Base-by-base conservation (phyloP, 2,329 filamentous ascomycete genomes). In the Aureobasidium melanogenum region DNA sequence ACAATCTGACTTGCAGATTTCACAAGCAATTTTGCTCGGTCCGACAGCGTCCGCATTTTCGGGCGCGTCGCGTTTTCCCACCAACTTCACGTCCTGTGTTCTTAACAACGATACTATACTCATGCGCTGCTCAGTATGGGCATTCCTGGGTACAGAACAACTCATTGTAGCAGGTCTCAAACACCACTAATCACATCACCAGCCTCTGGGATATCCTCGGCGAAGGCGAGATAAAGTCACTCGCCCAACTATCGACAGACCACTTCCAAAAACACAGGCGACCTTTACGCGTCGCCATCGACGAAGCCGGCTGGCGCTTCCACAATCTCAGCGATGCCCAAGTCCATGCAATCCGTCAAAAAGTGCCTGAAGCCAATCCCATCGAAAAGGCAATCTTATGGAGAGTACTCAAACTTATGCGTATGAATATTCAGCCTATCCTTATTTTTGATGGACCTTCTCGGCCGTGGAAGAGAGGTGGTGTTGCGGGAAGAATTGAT, bases 391-490 rank as follows among this genome's bases (percentile, higher is more conserved):
- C 65, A 3, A 75, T 77, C 50, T 69, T 78, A 34, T 74, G 69
- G 64, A 71, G 74, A 7, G 69, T 81, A 63, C 67, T 78, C 52
- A 73, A 76, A 5, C 73, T 83, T 1, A 71, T 81, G 28, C 74
- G 75, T 22, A 72, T 80, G 6, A 76, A 81, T 17, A 77, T 84
- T 6, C 75, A 81, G 43, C 72, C 80, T 1, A 65, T 83, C 7
- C 82, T 84, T 61, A 76, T 84, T 3, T 82, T 82, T 63, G 82
- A 84, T 61, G 81, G 82, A 0, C 72, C 78, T 10, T 74, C 76
- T 17, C 76, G 71, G 61, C 72, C 73, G 0, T 67, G 70, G 67
- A 75, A 78, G 64, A 65, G 71, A 15, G 68, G 69, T 10, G 64
- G 65, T 36, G 66, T 68, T 0, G 69, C 69, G 14, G 65, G 67